A percentile compares a stretch with the other conserved stretches of the same genome.
phyloP scores from a whole-genome alignment of 2,329 filamentous ascomycete species.

The Sarocladiaceae sp. region DNA sequence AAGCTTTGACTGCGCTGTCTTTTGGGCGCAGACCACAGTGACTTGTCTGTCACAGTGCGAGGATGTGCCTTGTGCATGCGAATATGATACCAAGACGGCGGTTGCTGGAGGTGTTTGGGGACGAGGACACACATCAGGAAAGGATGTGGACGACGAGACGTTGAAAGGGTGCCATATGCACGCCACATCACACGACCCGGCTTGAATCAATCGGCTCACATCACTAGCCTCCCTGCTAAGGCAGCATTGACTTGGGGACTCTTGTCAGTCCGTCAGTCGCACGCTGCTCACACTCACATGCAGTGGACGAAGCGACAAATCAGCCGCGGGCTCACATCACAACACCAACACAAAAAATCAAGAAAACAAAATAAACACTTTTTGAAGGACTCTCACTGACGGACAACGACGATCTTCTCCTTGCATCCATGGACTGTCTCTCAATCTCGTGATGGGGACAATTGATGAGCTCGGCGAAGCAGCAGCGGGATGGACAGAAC shows the following conservation, averaged over 20 bases:
- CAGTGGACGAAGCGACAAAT: too few relatives aligned
- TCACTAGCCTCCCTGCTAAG: too few relatives aligned
- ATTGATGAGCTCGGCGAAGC: too few relatives aligned
- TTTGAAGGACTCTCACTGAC: slow-evolving; percentile 5
- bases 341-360: background rate
- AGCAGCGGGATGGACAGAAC: too few relatives aligned
- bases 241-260: too few relatives aligned
- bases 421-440: too few relatives aligned
- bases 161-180: background rate
- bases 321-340: background rate
- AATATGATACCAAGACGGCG: slow-evolving; percentile 7
- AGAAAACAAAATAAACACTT: slow-evolving; percentile 1
- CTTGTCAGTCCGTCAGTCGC: too few relatives aligned
- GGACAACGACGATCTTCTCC: too few relatives aligned
- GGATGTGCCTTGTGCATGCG: background rate
- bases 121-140: background rate
- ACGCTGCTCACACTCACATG: too few relatives aligned
- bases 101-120: background rate
- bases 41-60: background rate
- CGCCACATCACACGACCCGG: background rate
- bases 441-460: too few relatives aligned
- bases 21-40: background rate
- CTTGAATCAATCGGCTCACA: too few relatives aligned
- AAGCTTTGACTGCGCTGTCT: background rate
- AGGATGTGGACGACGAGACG: background rate